A percentile compares a stretch with the other conserved stretches of the same genome.
Conservation (phyloP, 768 basidiomycete species). For the Termitomyces sp. region DNA sequence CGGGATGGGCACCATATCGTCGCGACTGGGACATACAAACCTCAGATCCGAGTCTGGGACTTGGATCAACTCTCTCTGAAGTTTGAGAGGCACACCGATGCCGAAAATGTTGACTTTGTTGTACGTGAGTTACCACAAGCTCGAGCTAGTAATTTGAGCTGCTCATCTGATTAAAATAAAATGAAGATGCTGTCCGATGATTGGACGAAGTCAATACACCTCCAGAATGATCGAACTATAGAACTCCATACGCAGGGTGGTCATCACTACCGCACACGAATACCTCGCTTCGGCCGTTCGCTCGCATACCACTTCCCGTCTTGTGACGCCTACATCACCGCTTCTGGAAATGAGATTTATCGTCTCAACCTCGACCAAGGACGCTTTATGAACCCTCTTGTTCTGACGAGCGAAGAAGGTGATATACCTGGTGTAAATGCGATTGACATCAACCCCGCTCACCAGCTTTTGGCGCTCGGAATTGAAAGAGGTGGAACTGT, state of each 20-base stretch:
- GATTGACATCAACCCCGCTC: conserved; percentile 90
- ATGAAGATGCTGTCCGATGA: conserved; percentile 89
- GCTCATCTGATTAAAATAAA: conserved; percentile 3
- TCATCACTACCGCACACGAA: conserved; percentile 87
- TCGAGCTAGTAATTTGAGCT: conserved; percentile 12
- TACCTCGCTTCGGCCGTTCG: conserved; percentile 91
- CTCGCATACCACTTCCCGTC: conserved; percentile 93
- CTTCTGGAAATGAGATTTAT: conserved; percentile 85
- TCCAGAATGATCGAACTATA: conserved; percentile 93
- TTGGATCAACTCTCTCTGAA: conserved; percentile 89
- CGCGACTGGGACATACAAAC: conserved; percentile 97
- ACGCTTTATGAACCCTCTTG: conserved; percentile 82
- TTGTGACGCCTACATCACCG: conserved; percentile 85
- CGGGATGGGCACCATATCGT: conserved; percentile 90
- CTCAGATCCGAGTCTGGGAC: conserved; percentile 96
- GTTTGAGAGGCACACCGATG: conserved; percentile 94
- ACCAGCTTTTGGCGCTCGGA: conserved; percentile 88
- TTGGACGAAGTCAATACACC: conserved; percentile 98
- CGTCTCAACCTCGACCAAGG: conserved; percentile 96
- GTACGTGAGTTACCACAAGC: conserved; percentile 63
- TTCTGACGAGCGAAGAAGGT: conserved; percentile 47
- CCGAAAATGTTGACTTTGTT: conserved; percentile 97
- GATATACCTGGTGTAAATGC: conserved; percentile 83
- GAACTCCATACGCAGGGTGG: conserved; percentile 94
- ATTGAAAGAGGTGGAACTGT: conserved; percentile 84